Evolutionary conservation across 768 basidiomycete species (phyloP), one percentile per base, ranked within the genome.

Genomic region (Suillus cothurnatus): DNA sequence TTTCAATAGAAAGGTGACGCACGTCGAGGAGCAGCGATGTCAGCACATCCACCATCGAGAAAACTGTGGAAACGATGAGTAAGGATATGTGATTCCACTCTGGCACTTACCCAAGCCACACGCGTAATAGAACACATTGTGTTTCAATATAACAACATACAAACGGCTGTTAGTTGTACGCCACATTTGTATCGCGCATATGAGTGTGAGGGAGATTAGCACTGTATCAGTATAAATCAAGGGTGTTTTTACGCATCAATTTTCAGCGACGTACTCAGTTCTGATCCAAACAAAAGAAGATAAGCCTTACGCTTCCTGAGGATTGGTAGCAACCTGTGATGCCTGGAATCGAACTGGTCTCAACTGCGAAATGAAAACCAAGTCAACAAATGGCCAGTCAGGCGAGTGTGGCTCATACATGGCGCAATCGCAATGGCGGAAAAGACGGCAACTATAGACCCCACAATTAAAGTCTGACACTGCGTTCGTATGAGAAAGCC

Each of bases 111-210:
- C 36, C 39, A 65, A 45, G 31, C 64, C 64, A 32, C 61, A 65
- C 21, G 26, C 45, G 34, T 63, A 65, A 34, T 65, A 65, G 17
- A 65, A 62, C 7, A 55, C 17, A 32, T 65, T 65, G 38, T 65
- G 64, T 41, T 65, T 62, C 26, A 63, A 17, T 19, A 65, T 23
- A 31, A 55, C 41, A 63, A 19, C 12, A 45, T 52, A 28, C 21
- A 63, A 41, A 36, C 28, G 36, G 28, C 12, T 21, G 31, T 17
- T 1, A 8, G 23, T 17, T 17, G 9, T 19, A 52, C 61, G 62
- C 47, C 61, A 65, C n/a, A 5, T 34, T 55, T 34, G 26, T 38
- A 63, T 34, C 14, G 23, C 64, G n/a, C 60, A 49, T 49, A 31
- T 28, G 28, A 64, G 53, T 6, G 64, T 65, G 34, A 65, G 52